Conservation (phyloP, 1,284 basidiomycete species). For the Leccinum huronense region DNA sequence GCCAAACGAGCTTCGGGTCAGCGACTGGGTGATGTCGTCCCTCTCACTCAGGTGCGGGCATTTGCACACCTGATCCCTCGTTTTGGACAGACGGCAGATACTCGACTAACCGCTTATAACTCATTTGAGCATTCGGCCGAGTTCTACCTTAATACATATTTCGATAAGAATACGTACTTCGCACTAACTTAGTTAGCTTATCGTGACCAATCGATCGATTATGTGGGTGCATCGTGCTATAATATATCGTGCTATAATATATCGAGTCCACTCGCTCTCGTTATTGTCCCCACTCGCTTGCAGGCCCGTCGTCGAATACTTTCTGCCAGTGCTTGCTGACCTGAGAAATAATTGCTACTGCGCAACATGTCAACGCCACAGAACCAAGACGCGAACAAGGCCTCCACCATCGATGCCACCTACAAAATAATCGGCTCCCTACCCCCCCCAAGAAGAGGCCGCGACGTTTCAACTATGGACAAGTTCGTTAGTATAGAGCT, state of each 20-base stretch:
- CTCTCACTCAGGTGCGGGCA: not conserved
- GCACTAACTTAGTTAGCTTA: not conserved
- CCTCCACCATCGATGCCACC: not conserved
- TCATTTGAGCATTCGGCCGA: not conserved
- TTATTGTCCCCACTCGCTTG: no score
- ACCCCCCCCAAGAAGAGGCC: not conserved
- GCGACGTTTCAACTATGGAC: not conserved
- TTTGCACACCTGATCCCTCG: not conserved
- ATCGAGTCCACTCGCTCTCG: no score
- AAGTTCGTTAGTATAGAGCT: not conserved
- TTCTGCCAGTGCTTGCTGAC: no score
- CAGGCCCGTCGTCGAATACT: no score
- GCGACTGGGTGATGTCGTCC: not conserved
- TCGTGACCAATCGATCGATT: no score
- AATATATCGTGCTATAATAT: no score
- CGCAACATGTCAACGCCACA: no score
- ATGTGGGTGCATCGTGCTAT: no score
- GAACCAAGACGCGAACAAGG: not conserved
- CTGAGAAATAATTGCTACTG: no score
- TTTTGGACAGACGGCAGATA: not conserved
- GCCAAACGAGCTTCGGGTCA: not conserved
- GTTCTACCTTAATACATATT: not conserved
- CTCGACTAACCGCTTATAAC: not conserved
- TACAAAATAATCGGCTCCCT: slow-evolving; percentile 1
- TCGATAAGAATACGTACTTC: not conserved